These are phyloP conservation scores for Gamarada debralockiae DNA, from an alignment of 495 filamentous ascomycete genomes.

Conservation along the genomic window DNA sequence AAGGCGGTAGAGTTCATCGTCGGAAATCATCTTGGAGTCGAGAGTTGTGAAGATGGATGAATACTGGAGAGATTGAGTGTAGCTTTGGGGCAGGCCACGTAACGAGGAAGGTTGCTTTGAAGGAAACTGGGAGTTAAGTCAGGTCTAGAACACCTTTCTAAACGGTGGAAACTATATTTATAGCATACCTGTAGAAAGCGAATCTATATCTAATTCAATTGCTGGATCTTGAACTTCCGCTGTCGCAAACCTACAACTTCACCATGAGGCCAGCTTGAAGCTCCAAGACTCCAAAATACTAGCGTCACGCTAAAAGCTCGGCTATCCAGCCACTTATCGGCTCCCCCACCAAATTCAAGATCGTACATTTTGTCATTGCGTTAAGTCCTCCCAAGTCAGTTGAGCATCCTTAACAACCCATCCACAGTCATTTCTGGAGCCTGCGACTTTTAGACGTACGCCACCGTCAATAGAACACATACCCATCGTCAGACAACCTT, in stretches of 20 bases:
- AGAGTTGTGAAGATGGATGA: constrained; percentile 5
- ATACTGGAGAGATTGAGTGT: constrained; percentile 4
- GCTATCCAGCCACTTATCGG: constrained; percentile 8
- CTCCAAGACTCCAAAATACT: neutral
- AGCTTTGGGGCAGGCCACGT: constrained; percentile 4
- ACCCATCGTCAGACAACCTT: neutral
- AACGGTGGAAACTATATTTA: no score
- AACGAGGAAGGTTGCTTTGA: neutral
- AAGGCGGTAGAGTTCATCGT: constrained; percentile 77
- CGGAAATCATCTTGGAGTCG: constrained; percentile 68
- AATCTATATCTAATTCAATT: constrained; percentile 7
- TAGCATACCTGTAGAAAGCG: neutral
- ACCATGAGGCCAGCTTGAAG: constrained; percentile 23
- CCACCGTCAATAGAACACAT: neutral
- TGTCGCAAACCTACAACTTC: constrained; percentile 4
- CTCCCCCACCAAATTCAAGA: constrained; percentile 18
- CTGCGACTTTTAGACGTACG: neutral
- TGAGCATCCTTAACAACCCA: constrained; percentile 4
- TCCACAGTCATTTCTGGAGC: constrained; percentile 26
- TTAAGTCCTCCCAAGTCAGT: constrained; percentile 13
- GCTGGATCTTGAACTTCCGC: constrained; percentile 6
- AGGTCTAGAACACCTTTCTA: no score
- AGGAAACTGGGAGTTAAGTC: neutral
- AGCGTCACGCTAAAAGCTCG: constrained; percentile 9
- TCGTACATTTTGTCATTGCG: constrained; percentile 13